Base-by-base conservation (phyloP, 192 early-diverging fungal species). In the Coemansia sp. region DNA sequence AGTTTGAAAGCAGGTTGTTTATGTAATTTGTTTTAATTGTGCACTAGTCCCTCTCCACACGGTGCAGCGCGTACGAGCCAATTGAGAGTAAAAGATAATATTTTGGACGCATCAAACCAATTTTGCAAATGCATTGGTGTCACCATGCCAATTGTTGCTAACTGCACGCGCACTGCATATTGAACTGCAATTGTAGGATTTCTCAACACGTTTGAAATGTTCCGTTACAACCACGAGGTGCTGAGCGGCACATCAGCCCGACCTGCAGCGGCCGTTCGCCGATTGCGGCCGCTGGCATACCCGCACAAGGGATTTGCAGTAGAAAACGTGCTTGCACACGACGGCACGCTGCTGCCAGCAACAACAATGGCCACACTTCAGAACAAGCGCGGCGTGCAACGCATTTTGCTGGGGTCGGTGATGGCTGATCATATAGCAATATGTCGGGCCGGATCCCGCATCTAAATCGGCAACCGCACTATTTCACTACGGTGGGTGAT, bases 401-500 rank as follows among this genome's bases (percentile, higher is more conserved):
- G 77, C 23, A 68, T 80, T 22, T 23, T 80, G 21, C 62, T 80
- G 17, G 77, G 77, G 10, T 70, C 77, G 1, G 77, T 75, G 5
- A 80, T 80, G 77, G 72, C 72, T 24, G 62, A 80, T 47, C 68
- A 71, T 52, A 74, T 80, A 15, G 77, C 77, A 11, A 74, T 74
- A 41, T 80, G 77, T 55, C 27, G 15, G 5, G 15, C n/a, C 17
- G 5, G 22, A 35, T 15, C 59, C 19, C 17, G 19, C 4, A 23
- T 39, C 56, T 39, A 58, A 29, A 11, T 19, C 17, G 15, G n/a
- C 15, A 15, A 49, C n/a, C 3, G 19, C 47, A 49, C 47, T 49
- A 49, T 49, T 45, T 45, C 19, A 21, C 19, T 21, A 21, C 0
- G 19, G 19, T 21, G 19, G 19, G 19, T 21, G 19, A 21, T 21